Evolutionary conservation across 768 basidiomycete species (phyloP), one percentile per base, ranked within the genome.

Genomic region (Suillus subluteus): DNA sequence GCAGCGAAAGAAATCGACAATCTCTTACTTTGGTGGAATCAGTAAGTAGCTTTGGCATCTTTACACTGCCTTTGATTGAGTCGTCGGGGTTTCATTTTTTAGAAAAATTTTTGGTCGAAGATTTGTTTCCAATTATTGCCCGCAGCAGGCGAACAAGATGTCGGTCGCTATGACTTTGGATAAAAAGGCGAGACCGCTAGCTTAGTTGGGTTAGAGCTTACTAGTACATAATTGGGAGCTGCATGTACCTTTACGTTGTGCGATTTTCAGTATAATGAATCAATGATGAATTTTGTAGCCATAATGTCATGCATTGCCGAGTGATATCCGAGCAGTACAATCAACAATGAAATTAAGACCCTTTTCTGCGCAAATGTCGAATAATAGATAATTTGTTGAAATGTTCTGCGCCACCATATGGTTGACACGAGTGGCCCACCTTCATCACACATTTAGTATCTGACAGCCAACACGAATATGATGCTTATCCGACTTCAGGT

Each of bases 31-130:
- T 48, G 46, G 46, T 48, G 46, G 46, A 48, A 48, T 48, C n/a
- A 12, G 46, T 70, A 15, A 68, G 69, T 48, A 54, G 13, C 16
- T 18, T 54, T 54, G 26, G 26, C 30, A 0, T 16, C 16, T n/a
- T n/a, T n/a, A n/a, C n/a, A 54, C 26, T 9, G 8, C 5, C 52
- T 54, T 30, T 7, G 0, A 8, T 54, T 30, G 26, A 54, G 7
- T 30, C 30, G 8, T 18, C 1, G 2, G 52, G 52, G 15, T 16
- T 52, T 30, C 8, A 8, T 30, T 54, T 30, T 54, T 16, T 2
- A 54, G 52, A 54, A 54, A 54, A 2, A 26, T 30, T 54, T 54
- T 54, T 54, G 52, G 52, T 54, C 0, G 16, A 30, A 54, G 5
- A 54, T 30, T 4, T 30, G 52, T 54, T 54, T 54, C 52, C 2